Conservation (phyloP, 2,329 filamentous ascomycete species). For the Monilinia fructigena region DNA sequence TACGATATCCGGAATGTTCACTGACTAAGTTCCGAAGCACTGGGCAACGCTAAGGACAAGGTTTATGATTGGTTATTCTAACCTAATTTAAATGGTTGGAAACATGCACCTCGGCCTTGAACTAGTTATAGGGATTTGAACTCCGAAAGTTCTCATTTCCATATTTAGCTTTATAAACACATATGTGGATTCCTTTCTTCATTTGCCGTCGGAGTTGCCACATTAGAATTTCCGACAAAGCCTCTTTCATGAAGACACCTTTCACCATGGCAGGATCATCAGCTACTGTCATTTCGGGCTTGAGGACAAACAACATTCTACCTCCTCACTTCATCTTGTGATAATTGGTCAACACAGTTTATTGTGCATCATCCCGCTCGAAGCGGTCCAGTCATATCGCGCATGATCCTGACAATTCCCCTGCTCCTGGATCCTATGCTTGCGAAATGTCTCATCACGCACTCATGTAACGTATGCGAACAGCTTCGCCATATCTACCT, state of each 20-base stretch:
- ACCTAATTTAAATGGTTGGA: neutral
- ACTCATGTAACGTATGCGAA: neutral
- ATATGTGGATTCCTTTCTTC: neutral
- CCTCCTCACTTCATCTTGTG: conserved; percentile 5
- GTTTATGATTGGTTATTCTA: no score
- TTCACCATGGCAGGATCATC: neutral
- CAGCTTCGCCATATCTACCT: conserved; percentile 2
- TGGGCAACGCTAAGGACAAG: neutral
- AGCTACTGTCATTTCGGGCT: neutral
- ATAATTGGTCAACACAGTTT: neutral
- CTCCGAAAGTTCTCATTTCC: neutral
- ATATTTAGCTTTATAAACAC: neutral
- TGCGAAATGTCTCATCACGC: no score
- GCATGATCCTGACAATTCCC: neutral
- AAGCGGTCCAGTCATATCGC: neutral
- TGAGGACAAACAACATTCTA: conserved; percentile 2
- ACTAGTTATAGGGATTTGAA: neutral
- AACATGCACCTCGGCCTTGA: neutral
- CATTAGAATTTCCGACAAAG: neutral
- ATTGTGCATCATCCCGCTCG: neutral
- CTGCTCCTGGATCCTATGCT: neutral
- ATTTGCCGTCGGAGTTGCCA: neutral
- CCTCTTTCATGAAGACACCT: neutral
- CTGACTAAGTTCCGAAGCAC: neutral
- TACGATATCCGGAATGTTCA: no score